A percentile compares a stretch with the other conserved stretches of the same genome.
phyloP scores from a whole-genome alignment of 768 basidiomycete genomes.

The Omphalotus guepiniiformis region DNA sequence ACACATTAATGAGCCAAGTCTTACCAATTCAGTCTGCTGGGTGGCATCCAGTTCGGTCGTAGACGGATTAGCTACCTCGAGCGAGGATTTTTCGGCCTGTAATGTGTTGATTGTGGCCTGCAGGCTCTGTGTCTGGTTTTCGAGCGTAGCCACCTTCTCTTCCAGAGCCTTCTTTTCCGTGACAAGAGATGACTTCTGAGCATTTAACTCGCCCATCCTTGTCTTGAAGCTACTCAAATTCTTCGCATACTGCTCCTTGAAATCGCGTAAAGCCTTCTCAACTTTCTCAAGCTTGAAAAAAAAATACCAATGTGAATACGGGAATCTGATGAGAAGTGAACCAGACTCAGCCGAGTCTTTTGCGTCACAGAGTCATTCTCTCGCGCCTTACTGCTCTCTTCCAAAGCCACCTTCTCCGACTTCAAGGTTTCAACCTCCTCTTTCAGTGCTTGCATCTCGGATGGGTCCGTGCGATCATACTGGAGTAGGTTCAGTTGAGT shows the following conservation, averaged over 20 bases:
- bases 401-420: slow-evolving; percentile 25
- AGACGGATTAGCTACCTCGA: slow-evolving; percentile 21
- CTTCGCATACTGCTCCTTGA: slow-evolving; percentile 20
- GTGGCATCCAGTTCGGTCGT: not conserved
- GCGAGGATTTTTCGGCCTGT: slow-evolving; percentile 17
- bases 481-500: slow-evolving; percentile 19
- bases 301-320: not conserved
- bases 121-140: slow-evolving; percentile 31
- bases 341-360: slow-evolving; percentile 25
- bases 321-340: slow-evolving; percentile 5
- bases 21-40: slow-evolving; percentile 27
- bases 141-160: slow-evolving; percentile 32
- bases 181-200: slow-evolving; percentile 28
- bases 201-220: slow-evolving; percentile 32
- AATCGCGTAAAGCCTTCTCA: slow-evolving; percentile 39
- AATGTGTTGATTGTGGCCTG: slow-evolving; percentile 19
- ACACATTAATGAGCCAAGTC: slow-evolving; percentile 11
- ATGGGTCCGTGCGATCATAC: slow-evolving; percentile 88
- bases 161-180: slow-evolving; percentile 37
- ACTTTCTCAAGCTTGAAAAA: slow-evolving; percentile 33
- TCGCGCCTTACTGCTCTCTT: slow-evolving; percentile 23
- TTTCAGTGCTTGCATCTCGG: slow-evolving; percentile 75
- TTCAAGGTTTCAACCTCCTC: slow-evolving; percentile 62
- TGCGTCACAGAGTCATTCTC: slow-evolving; percentile 24
- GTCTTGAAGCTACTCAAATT: slow-evolving; percentile 21